These are phyloP conservation scores for Fusarium sp. DNA, from an alignment of 2,329 filamentous ascomycete species.

Conservation along the genomic window DNA sequence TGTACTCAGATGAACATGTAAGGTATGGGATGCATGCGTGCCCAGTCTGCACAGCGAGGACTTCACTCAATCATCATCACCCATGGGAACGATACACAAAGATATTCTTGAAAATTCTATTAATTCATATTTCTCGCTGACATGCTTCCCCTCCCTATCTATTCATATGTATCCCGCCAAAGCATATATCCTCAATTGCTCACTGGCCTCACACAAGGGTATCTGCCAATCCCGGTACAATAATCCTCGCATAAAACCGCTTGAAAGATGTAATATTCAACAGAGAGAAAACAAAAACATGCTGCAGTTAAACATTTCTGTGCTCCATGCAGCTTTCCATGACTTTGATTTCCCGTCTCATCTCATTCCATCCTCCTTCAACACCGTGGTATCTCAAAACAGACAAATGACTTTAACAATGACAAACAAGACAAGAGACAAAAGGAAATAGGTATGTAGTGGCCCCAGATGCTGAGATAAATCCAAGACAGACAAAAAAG, in stretches of 20 bases:
- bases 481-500: slow-evolving; percentile 17
- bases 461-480: slow-evolving; percentile 26
- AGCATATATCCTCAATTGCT: slow-evolving; percentile 8
- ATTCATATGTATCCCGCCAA: slow-evolving; percentile 27
- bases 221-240: slow-evolving; percentile 41
- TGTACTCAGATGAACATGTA: no score
- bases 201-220: slow-evolving; percentile 31
- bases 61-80: slow-evolving; percentile 7
- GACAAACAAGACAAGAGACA: slow-evolving; percentile 2
- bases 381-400: slow-evolving; percentile 49
- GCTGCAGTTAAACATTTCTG: slow-evolving; percentile 25
- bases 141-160: slow-evolving; percentile 24
- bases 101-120: slow-evolving; percentile 30
- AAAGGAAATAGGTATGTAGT: slow-evolving; percentile 28
- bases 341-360: slow-evolving; percentile 26
- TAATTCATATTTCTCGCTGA: slow-evolving; percentile 30
- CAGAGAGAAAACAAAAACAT: slow-evolving; percentile 23
- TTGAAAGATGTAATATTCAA: slow-evolving; percentile 39
- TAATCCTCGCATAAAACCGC: slow-evolving; percentile 27
- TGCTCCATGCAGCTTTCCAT: slow-evolving; percentile 19
- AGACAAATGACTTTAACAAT: slow-evolving; percentile 31
- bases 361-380: slow-evolving; percentile 42
- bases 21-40: background rate
- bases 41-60: no score
- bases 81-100: background rate